Conservation (phyloP, 768 basidiomycete genomes). For the Boletales sp. region DNA sequence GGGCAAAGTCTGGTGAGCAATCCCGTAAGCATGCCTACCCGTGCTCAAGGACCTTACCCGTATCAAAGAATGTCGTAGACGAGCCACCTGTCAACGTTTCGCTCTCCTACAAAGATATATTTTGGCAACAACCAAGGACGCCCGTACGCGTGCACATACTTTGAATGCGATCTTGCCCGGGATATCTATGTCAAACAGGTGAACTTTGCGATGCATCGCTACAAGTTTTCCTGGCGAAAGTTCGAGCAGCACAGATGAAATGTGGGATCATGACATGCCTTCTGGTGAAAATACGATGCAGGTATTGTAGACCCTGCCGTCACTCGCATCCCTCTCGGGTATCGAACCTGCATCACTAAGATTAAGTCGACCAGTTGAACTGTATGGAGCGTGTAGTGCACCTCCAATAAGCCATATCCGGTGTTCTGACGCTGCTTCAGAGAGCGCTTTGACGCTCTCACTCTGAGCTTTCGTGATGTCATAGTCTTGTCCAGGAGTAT, state of each 20-base stretch:
- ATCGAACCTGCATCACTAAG: slow-evolving; percentile 68
- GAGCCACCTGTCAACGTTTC: slow-evolving; percentile 80
- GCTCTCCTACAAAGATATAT: slow-evolving; percentile 62
- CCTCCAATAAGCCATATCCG: slow-evolving; percentile 93
- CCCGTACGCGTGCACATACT: slow-evolving; percentile 34
- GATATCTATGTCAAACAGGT: slow-evolving; percentile 97
- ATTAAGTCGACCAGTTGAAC: not conserved
- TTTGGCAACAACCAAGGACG: not conserved
- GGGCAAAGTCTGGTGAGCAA: slow-evolving; percentile 74
- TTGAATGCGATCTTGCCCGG: slow-evolving; percentile 89
- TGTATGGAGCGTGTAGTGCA: slow-evolving; percentile 21
- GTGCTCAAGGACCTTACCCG: no score
- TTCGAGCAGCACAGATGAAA: not conserved
- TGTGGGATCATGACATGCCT: slow-evolving; percentile 37
- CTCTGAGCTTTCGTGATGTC: slow-evolving; percentile 54
- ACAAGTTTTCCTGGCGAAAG: slow-evolving; percentile 69
- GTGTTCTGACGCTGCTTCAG: slow-evolving; percentile 71
- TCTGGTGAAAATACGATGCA: slow-evolving; percentile 85
- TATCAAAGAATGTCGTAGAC: slow-evolving; percentile 59
- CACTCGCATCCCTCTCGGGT: slow-evolving; percentile 68
- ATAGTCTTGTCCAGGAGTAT: slow-evolving; percentile 53
- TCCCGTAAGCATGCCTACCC: not conserved
- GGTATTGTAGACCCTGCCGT: slow-evolving; percentile 85
- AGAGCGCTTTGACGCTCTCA: slow-evolving; percentile 80
- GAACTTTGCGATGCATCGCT: slow-evolving; percentile 88